Percentiles rank a stretch among this genome's conserved stretches.
These are phyloP conservation scores for Claviceps pazoutovae DNA, from an alignment of 2,329 filamentous ascomycete species.

Conservation along the genomic window DNA sequence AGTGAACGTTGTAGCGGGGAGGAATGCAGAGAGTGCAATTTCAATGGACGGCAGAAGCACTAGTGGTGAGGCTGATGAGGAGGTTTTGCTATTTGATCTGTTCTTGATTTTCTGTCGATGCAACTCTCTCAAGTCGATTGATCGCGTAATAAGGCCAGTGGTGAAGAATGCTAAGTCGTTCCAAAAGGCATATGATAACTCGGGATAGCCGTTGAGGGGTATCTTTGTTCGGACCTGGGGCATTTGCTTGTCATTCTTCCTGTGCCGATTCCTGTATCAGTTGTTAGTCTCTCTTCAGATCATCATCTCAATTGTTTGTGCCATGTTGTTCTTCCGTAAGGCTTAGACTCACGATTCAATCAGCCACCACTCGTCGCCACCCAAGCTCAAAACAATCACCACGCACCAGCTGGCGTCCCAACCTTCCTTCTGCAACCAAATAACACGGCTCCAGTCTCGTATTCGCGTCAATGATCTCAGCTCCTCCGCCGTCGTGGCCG, in stretches of 20 bases:
- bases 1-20: constrained; percentile 21
- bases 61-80: constrained; percentile 26
- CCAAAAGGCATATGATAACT: constrained; percentile 37
- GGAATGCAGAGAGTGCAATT: constrained; percentile 33
- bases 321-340: background rate
- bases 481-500: constrained; percentile 37
- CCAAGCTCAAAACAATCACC: constrained; percentile 53
- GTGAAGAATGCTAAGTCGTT: constrained; percentile 35
- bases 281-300: background rate
- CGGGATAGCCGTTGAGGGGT: constrained; percentile 29
- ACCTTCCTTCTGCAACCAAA: constrained; percentile 56
- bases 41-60: constrained; percentile 34
- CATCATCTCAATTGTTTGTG: constrained; percentile 7
- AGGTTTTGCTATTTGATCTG: constrained; percentile 18
- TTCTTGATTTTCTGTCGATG: constrained; percentile 30
- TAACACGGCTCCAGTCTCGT: constrained; percentile 46
- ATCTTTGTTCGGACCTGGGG: constrained; percentile 24
- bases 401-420: constrained; percentile 65
- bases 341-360: constrained; percentile 40
- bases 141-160: constrained; percentile 36
- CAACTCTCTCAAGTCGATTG: constrained; percentile 34
- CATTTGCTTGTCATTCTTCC: constrained; percentile 11
- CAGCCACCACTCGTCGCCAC: constrained; percentile 69
- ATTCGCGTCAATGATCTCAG: constrained; percentile 48
- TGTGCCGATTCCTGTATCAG: constrained; percentile 8